phyloP scores from a whole-genome alignment of 2,329 filamentous ascomycete genomes.

The Cyphellophora attinorum region DNA sequence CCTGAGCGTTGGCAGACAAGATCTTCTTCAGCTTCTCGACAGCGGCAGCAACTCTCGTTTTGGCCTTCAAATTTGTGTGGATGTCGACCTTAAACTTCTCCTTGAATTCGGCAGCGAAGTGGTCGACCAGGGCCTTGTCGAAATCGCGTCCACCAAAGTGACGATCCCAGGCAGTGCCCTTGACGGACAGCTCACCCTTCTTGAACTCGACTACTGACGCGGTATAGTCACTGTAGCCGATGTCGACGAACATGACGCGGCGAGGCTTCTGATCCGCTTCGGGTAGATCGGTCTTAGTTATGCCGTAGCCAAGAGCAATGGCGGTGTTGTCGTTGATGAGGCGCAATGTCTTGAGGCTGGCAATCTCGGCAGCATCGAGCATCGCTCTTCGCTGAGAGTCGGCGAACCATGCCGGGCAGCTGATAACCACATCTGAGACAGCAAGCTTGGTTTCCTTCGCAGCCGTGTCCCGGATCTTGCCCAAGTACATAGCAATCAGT shows the following conservation, averaged over 20 bases:
- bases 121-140: slow-evolving; percentile 87
- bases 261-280: slow-evolving; percentile 81
- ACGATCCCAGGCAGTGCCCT: slow-evolving; percentile 83
- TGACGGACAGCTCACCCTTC: slow-evolving; percentile 92
- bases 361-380: slow-evolving; percentile 85
- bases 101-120: slow-evolving; percentile 92
- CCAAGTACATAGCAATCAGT: slow-evolving; percentile 88
- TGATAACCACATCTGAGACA: slow-evolving; percentile 87
- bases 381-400: slow-evolving; percentile 83
- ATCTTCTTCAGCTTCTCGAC: slow-evolving; percentile 99
- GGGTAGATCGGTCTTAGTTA: slow-evolving; percentile 93
- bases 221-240: slow-evolving; percentile 95
- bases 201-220: slow-evolving; percentile 89
- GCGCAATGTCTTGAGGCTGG: slow-evolving; percentile 82
- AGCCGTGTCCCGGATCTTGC: slow-evolving; percentile 85
- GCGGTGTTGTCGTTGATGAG: slow-evolving; percentile 98
- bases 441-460: slow-evolving; percentile 79
- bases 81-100: slow-evolving; percentile 98
- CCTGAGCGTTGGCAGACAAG: slow-evolving; percentile 85
- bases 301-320: slow-evolving; percentile 89
- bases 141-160: slow-evolving; percentile 98
- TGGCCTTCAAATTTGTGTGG: slow-evolving; percentile 77
- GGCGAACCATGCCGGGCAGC: slow-evolving; percentile 93
- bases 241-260: slow-evolving; percentile 84
- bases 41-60: slow-evolving; percentile 73